Evolutionary conservation across 495 filamentous ascomycete genomes (phyloP), one percentile per base, ranked within the genome.

Genomic region (Aspergillus sclerotiicarbonarius): DNA sequence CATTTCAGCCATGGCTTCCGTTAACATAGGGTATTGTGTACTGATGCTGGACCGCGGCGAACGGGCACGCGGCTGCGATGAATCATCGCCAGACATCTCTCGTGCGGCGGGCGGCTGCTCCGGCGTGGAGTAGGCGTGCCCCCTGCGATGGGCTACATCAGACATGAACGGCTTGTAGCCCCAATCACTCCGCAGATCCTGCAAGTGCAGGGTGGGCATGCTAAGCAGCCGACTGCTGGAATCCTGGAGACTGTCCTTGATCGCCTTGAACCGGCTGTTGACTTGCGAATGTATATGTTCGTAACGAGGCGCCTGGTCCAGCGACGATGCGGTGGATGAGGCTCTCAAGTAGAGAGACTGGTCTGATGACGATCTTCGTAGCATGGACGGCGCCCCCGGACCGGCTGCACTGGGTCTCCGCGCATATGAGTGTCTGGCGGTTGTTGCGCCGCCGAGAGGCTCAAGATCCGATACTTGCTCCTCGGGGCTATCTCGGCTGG

Each of bases 241-340:
- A 65, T 93, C 92, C 69, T 87, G 85, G 58, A 87, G 83, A 68
- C 85, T 95, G 67, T 98, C 93, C 64, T 85, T 88, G 70, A 98
- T 94, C 3, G 93, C 93, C 73, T 96, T 96, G 62, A 94, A 75
- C 30, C 93, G 82, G 56, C 88, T 90, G 62, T 97, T 98, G 54
- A 91, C 87, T 66, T 90, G 86, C 10, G 76, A 71, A 46, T 87
- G 83, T 7, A 95, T 83, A 72, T 93, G 79, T 51, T 87, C 82
- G 70, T 93, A 98, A 45, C 87, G 83, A n/a, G 84, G 81, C 59
- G 94, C 91, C 64, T 96, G 90, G 2, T 92, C 93, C 6, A 95
- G 75, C 1, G 92, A 95, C 0, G 92, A 91, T 0, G 87, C 87
- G 8, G 83, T 78, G 0, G 92, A 96, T 1, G 90, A 77, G 1